A percentile compares a stretch with the other conserved stretches of the same genome.
Evolutionary conservation across 2,329 filamentous ascomycete genomes (phyloP).

Genomic region (Aspergillus costaricaensis): DNA sequence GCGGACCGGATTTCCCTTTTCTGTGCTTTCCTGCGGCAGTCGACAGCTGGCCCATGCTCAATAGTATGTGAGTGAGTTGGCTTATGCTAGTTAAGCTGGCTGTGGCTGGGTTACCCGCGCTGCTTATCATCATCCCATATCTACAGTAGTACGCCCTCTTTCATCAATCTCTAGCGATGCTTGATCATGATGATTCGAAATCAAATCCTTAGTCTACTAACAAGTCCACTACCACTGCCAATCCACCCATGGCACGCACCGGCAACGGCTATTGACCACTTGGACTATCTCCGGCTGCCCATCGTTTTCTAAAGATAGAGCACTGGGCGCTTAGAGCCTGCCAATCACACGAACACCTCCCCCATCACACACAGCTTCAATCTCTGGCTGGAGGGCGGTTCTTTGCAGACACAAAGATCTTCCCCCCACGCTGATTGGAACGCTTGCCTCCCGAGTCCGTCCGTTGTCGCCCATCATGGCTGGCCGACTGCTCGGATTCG

Average conservation of each 20-base stretch:
- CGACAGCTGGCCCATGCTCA: not conserved
- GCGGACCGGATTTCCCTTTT: slow-evolving; percentile 16
- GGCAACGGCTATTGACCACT: not conserved
- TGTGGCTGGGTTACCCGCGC: not conserved
- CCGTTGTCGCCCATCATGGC: slow-evolving; percentile 11
- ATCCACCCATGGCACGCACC: not conserved
- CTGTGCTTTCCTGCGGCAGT: slow-evolving; percentile 9
- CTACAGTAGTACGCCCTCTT: no score
- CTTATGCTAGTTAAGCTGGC: no score
- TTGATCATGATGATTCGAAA: not conserved
- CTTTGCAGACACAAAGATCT: slow-evolving; percentile 22
- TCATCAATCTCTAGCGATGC: no score
- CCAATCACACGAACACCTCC: slow-evolving; percentile 25
- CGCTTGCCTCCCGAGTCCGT: slow-evolving; percentile 7
- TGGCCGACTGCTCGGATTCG: slow-evolving; percentile 3
- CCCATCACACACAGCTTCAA: slow-evolving; percentile 12
- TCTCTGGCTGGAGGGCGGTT: slow-evolving; percentile 19
- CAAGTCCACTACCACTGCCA: not conserved
- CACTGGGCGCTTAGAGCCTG: slow-evolving; percentile 28
- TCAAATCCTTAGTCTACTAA: not conserved
- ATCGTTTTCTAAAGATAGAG: slow-evolving; percentile 34
- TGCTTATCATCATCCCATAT: not conserved
- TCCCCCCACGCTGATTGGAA: slow-evolving; percentile 18
- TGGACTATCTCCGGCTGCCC: not conserved
- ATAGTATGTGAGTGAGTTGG: no score